phyloP scores from a whole-genome alignment of 768 basidiomycete species.

The Pleurotus ostreatus region DNA sequence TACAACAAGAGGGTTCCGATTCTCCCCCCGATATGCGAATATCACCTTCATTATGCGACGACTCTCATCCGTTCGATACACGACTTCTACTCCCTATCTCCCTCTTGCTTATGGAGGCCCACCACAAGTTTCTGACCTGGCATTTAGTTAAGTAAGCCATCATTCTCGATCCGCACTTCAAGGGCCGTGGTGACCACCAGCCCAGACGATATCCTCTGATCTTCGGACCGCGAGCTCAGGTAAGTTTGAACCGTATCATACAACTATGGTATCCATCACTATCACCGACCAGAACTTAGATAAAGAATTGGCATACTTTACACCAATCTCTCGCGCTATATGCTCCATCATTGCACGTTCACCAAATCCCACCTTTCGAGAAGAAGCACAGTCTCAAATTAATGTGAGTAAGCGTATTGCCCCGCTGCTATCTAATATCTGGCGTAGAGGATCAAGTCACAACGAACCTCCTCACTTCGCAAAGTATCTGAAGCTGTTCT shows the following conservation, averaged over 20 bases:
- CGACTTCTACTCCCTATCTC: slow-evolving; percentile 52
- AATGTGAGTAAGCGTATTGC: slow-evolving; percentile 33
- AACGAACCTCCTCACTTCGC: slow-evolving; percentile 20
- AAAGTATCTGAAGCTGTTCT: slow-evolving; percentile 24
- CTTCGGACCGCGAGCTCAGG: slow-evolving; percentile 67
- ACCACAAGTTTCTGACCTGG: slow-evolving; percentile 49
- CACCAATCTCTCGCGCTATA: slow-evolving; percentile 47
- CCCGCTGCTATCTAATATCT: neutral
- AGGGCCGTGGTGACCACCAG: neutral
- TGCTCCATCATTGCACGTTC: slow-evolving; percentile 51
- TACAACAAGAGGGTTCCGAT: neutral
- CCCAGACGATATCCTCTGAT: slow-evolving; percentile 72
- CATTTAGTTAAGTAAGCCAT: slow-evolving; percentile 55
- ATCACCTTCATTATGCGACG: neutral
- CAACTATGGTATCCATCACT: no score
- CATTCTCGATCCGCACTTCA: neutral
- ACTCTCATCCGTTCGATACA: slow-evolving; percentile 48
- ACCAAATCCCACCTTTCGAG: slow-evolving; percentile 39
- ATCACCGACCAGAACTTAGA: slow-evolving; percentile 47
- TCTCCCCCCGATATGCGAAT: no score
- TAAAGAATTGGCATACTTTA: slow-evolving; percentile 44
- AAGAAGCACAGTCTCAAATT: slow-evolving; percentile 37
- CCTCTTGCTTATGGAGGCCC: slow-evolving; percentile 45
- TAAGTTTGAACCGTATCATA: slow-evolving; percentile 22
- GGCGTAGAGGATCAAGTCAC: slow-evolving; percentile 23